A percentile compares a stretch with the other conserved stretches of the same genome.
Evolutionary conservation across 306 rosid genomes (phyloP).

Genomic region (Trifolium subterraneum): DNA sequence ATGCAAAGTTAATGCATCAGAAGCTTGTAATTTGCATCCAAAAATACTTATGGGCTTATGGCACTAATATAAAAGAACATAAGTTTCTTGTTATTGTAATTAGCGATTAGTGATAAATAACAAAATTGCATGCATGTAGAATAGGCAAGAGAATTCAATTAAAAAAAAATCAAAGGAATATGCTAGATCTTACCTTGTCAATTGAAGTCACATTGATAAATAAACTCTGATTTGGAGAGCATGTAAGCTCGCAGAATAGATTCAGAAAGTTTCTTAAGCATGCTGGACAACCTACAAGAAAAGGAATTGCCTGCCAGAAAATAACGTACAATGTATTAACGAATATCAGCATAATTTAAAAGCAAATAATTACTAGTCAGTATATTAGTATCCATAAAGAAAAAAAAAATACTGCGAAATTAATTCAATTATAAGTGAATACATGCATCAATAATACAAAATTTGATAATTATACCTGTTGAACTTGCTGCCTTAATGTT

Average conservation of each 20-base stretch:
- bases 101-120: conserved; percentile 19
- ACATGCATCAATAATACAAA: conserved; percentile 27
- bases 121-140: conserved; percentile 16
- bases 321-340: conserved; percentile 35
- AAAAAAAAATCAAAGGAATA: conserved; percentile 28
- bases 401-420: neutral
- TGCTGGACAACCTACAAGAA: conserved; percentile 98
- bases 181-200: conserved; percentile 59
- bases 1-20: conserved; percentile 14
- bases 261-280: conserved; percentile 97
- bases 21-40: conserved; percentile 34
- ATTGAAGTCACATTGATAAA: conserved; percentile 91
- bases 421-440: conserved; percentile 25
- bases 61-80: conserved; percentile 12
- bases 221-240: conserved; percentile 96
- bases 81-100: conserved; percentile 29
- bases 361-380: neutral
- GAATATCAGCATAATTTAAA: conserved; percentile 16
- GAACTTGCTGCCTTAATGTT: conserved; percentile 80
- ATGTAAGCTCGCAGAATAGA: conserved; percentile 95
- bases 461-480: conserved; percentile 55
- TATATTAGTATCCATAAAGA: too few species aligned
- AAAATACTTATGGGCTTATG: conserved; percentile 10
- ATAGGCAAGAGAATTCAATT: conserved; percentile 24
- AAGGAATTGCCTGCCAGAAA: conserved; percentile 90